Conservation (phyloP, 495 filamentous ascomycete genomes). For the Neurospora hispaniola region DNA sequence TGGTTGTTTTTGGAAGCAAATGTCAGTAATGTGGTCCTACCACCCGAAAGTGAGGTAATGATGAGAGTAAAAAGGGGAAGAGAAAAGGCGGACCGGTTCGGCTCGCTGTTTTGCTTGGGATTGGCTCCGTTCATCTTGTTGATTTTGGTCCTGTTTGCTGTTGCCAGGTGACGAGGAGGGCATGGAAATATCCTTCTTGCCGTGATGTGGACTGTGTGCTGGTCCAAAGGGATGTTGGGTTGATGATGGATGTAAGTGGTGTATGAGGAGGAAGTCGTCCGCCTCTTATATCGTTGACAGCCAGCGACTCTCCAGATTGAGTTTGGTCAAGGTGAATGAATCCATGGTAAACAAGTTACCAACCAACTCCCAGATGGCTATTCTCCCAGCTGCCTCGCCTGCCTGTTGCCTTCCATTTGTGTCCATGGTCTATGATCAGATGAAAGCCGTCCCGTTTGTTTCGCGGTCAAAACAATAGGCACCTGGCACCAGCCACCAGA, state of each 20-base stretch:
- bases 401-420: background rate
- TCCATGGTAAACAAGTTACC: background rate
- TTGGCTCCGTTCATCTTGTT: background rate
- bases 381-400: background rate
- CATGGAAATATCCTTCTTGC: background rate
- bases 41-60: background rate
- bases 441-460: background rate
- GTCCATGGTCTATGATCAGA: background rate
- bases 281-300: background rate
- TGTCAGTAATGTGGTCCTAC: slow-evolving; percentile 8
- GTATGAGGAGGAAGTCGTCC: background rate
- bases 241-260: background rate
- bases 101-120: background rate
- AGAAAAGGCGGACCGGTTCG: background rate
- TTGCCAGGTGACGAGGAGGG: background rate
- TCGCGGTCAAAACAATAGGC: background rate
- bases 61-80: background rate
- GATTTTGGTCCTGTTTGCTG: background rate
- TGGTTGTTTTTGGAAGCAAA: slow-evolving; percentile 23
- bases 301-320: background rate
- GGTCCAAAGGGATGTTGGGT: background rate
- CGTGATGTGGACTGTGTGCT: background rate
- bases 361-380: background rate
- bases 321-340: background rate
- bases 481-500: background rate